A percentile compares a stretch with the other conserved stretches of the same genome.
These are phyloP conservation scores for Symbiodinium pilosum DNA, from an alignment of 73 alveolate genomes.

Conservation along the genomic window DNA sequence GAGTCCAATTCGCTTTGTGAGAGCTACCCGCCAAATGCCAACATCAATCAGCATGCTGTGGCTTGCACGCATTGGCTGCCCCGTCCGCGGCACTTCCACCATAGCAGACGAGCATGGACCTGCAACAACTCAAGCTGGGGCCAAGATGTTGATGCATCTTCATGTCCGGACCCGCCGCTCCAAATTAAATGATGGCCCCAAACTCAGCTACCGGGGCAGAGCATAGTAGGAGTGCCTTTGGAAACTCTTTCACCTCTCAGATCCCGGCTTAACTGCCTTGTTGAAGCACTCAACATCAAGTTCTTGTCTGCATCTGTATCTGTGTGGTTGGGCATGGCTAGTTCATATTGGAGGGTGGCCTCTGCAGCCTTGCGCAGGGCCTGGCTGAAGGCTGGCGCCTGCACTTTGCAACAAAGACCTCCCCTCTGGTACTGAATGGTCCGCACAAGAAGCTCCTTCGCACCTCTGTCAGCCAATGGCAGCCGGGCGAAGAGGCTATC, in stretches of 20 bases:
- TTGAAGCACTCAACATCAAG: constrained; percentile 20
- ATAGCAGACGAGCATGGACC: constrained; percentile 45
- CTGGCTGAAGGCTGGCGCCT: constrained; percentile 72
- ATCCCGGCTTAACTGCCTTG: constrained; percentile 10
- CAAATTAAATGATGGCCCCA: no score
- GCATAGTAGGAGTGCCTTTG: no score
- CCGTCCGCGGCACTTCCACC: constrained; percentile 15
- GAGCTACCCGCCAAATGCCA: no score
- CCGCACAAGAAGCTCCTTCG: no score
- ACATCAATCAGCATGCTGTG: no score
- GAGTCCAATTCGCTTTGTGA: no score
- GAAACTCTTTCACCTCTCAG: background rate
- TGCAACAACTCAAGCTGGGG: background rate
- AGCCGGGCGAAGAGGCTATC: constrained; percentile 52
- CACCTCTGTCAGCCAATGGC: constrained; percentile 65
- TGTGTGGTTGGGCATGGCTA: no score
- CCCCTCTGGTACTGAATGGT: no score
- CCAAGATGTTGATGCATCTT: no score
- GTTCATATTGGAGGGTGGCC: background rate
- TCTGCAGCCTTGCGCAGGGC: constrained; percentile 43
- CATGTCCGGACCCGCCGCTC: no score
- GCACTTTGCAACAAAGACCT: background rate
- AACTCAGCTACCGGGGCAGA: no score
- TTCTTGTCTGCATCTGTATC: background rate
- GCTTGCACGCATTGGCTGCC: background rate